These are phyloP conservation scores for Paecilomyces dactylethromorphus DNA, from an alignment of 2,329 filamentous ascomycete species.

Conservation along the genomic window DNA sequence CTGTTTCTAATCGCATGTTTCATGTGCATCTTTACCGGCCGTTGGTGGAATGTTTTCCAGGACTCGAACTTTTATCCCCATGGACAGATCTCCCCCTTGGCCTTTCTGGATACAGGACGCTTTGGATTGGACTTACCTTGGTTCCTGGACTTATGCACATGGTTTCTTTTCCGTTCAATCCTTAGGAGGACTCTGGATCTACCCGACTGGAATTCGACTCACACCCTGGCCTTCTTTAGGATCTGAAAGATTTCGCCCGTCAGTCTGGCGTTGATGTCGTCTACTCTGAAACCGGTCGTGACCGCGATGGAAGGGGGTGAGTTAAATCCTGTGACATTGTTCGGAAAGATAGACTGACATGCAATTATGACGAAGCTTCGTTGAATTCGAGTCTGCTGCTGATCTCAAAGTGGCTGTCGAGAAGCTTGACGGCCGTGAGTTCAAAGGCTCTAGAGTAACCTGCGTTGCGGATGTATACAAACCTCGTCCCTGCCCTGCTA, in stretches of 20 bases:
- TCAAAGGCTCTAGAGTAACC: conserved; percentile 80
- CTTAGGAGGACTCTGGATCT: conserved; percentile 9
- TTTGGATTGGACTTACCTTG: neutral
- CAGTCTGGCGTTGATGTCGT: conserved; percentile 96
- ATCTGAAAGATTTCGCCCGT: conserved; percentile 98
- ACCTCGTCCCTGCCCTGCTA: conserved; percentile 11
- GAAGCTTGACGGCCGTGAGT: conserved; percentile 87
- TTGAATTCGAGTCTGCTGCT: conserved; percentile 90
- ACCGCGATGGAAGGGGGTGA: conserved; percentile 87
- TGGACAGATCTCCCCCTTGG: neutral
- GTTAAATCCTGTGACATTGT: conserved; percentile 27
- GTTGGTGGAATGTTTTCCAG: neutral
- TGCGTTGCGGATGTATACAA: conserved; percentile 77
- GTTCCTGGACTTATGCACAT: neutral
- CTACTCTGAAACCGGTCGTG: conserved; percentile 91
- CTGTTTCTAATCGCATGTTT: neutral
- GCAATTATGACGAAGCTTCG: conserved; percentile 60
- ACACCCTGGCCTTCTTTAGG: conserved; percentile 77
- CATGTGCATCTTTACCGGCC: neutral
- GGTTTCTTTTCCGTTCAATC: neutral
- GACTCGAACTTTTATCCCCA: neutral
- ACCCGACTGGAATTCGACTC: conserved; percentile 61
- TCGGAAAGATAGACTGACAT: conserved; percentile 17
- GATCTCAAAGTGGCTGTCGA: conserved; percentile 89
- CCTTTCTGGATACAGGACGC: neutral